Percentiles rank a stretch among this genome's conserved stretches.
Evolutionary conservation across 768 basidiomycete species (phyloP).

Genomic region (Phanerochaete sordida): DNA sequence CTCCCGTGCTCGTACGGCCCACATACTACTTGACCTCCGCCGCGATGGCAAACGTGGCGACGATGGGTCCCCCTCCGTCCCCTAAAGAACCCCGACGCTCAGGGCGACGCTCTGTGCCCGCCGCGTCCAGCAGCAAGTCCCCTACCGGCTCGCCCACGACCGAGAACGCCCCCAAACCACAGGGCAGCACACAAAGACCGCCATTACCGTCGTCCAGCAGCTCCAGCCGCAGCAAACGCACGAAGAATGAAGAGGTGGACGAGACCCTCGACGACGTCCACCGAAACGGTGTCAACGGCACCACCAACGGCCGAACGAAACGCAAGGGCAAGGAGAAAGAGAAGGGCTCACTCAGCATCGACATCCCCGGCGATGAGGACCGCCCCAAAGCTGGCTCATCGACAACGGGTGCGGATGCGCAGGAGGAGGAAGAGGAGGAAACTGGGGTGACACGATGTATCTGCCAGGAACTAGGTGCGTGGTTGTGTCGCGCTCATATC

Average conservation of each 20-base stretch:
- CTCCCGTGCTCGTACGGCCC: conserved; percentile 14
- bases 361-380: conserved; percentile 27
- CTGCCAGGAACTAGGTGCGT: conserved; percentile 75
- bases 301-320: conserved; percentile 39
- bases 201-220: conserved; percentile 22
- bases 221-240: conserved; percentile 47
- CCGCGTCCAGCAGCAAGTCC: conserved; percentile 67
- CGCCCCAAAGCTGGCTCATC: conserved; percentile 24
- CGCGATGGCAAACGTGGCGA: conserved; percentile 55
- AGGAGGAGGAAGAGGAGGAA: conserved; percentile 55
- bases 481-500: conserved; percentile 15
- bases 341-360: conserved; percentile 23
- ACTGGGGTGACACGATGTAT: conserved; percentile 75
- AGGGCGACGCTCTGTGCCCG: conserved; percentile 67
- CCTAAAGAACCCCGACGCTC: conserved; percentile 77
- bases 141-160: conserved; percentile 61
- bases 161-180: conserved; percentile 32
- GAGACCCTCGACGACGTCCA: conserved; percentile 51
- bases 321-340: conserved; percentile 70
- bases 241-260: conserved; percentile 74
- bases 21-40: neutral
- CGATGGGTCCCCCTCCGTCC: conserved; percentile 77
- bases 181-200: conserved; percentile 22
- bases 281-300: conserved; percentile 37
- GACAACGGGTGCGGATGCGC: conserved; percentile 40